These are phyloP conservation scores for Clonostachys solani DNA, from an alignment of 2,329 filamentous ascomycete species.

Conservation along the genomic window DNA sequence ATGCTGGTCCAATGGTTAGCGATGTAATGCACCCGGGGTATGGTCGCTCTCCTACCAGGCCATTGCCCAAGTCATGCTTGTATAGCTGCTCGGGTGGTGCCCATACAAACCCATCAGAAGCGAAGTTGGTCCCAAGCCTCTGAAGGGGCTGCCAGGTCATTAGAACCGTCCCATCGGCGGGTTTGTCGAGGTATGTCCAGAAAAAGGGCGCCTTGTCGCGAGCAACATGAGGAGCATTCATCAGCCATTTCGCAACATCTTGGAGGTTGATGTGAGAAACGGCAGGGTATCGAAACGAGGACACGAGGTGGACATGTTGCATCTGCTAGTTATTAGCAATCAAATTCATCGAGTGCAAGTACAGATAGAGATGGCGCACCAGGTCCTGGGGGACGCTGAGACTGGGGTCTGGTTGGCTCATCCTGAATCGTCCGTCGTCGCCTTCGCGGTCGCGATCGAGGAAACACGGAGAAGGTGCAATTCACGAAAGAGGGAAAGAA, in stretches of 20 bases:
- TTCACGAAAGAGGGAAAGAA: neutral
- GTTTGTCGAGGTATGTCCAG: constrained; percentile 87
- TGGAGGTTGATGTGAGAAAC: constrained; percentile 67
- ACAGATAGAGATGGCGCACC: constrained; percentile 17
- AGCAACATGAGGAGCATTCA: constrained; percentile 79
- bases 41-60: constrained; percentile 37
- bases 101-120: constrained; percentile 93
- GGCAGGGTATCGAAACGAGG: constrained; percentile 73
- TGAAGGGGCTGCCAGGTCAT: constrained; percentile 84
- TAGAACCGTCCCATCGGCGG: constrained; percentile 76
- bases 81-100: constrained; percentile 74
- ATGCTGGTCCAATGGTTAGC: neutral
- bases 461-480: neutral
- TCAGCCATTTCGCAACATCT: constrained; percentile 78
- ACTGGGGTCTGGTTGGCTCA: constrained; percentile 32
- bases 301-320: constrained; percentile 86
- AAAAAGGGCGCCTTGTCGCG: constrained; percentile 82
- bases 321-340: constrained; percentile 46
- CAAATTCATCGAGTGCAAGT: neutral
- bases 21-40: neutral
- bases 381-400: constrained; percentile 36
- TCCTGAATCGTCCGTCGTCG: neutral
- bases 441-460: neutral
- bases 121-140: constrained; percentile 67
- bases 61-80: constrained; percentile 65